Base-by-base conservation (phyloP, 352 stramenopile genomes). In the Pythium aquatile region DNA sequence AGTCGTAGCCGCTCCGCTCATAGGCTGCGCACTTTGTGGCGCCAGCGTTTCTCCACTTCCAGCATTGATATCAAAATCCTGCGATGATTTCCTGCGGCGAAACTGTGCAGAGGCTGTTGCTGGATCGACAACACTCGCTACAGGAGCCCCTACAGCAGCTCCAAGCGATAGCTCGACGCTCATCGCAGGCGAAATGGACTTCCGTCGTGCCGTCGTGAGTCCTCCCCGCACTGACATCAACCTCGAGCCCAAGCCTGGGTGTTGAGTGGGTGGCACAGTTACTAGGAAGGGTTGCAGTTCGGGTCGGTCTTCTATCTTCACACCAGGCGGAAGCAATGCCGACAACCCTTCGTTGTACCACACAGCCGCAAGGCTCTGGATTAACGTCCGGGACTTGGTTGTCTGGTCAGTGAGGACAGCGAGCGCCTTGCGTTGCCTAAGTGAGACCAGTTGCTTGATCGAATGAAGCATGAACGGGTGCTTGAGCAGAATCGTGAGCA, bases 381-480 rank as follows among this genome's bases (percentile, higher is more conserved):
- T 63, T 6, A 92, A 54, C 5, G 83, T 90, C 0, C 79, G 68
- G 0, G 78, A 83, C 57, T 88, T 90, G 13, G 67, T 75, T 8
- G 73, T 77, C 20, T 68, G 86, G 55, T 90, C 83, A 33, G 77
- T 84, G 1, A 92, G 48, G 0, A 89, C 55, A 3, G 70, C 78
- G 3, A 88, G 62, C 0, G 78, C 83, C 58, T 92, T 92, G 17
- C 76, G 69, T 16, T 81, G 87, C 10, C 71, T 67, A 13, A 92
- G 55, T 3, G 65, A 61, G 0, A 76, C 76, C 10, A 92, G 75
- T 55, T 89, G 75, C 9, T 74, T 64, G 28, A 87, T 83, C 5
- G 83, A 90, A 3, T 74, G 74, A 49, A 92, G 63, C 59, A 85
- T 75, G 55, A 83, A 86, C 20, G 81, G 81, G 59, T 92, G 81